phyloP scores from a whole-genome alignment of 2,329 filamentous ascomycete species.

The Phaeosphaeriaceae sp. region DNA sequence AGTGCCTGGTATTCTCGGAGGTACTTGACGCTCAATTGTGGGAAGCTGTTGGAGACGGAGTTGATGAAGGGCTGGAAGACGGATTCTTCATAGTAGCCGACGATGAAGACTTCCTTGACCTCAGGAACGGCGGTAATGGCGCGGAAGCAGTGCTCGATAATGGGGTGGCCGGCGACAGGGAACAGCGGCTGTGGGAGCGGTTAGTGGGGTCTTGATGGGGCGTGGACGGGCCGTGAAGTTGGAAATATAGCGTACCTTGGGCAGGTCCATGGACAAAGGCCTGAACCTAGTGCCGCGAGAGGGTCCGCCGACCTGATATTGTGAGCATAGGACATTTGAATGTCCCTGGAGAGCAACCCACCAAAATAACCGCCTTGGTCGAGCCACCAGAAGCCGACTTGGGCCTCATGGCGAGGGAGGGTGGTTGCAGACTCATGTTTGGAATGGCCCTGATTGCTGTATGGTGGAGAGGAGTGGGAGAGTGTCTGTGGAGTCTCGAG shows the following conservation, averaged over 20 bases:
- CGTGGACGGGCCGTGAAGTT: constrained; percentile 9
- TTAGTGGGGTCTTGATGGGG: constrained; percentile 34
- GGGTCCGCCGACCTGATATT: constrained; percentile 82
- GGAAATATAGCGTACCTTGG: constrained; percentile 70
- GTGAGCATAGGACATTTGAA: constrained; percentile 30
- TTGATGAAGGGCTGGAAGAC: constrained; percentile 99
- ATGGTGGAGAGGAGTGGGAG: neutral
- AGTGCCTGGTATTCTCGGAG: constrained; percentile 96
- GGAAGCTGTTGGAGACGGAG: constrained; percentile 82
- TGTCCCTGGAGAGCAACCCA: constrained; percentile 55
- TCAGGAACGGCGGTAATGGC: constrained; percentile 89
- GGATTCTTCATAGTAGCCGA: constrained; percentile 97
- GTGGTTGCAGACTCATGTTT: constrained; percentile 48
- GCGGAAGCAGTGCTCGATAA: constrained; percentile 96
- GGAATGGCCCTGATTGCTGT: neutral
- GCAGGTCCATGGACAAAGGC: constrained; percentile 91
- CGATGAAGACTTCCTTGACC: constrained; percentile 95
- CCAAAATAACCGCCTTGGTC: constrained; percentile 95
- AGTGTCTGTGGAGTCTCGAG: constrained; percentile 1
- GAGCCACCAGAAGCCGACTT: constrained; percentile 52
- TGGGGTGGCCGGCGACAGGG: constrained; percentile 96
- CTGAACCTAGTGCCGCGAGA: constrained; percentile 95
- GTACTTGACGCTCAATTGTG: constrained; percentile 89
- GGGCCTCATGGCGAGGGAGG: constrained; percentile 44
- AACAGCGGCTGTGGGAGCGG: constrained; percentile 77